These are phyloP conservation scores for Phytophthora pini DNA, from an alignment of 352 stramenopile species.

Conservation along the genomic window DNA sequence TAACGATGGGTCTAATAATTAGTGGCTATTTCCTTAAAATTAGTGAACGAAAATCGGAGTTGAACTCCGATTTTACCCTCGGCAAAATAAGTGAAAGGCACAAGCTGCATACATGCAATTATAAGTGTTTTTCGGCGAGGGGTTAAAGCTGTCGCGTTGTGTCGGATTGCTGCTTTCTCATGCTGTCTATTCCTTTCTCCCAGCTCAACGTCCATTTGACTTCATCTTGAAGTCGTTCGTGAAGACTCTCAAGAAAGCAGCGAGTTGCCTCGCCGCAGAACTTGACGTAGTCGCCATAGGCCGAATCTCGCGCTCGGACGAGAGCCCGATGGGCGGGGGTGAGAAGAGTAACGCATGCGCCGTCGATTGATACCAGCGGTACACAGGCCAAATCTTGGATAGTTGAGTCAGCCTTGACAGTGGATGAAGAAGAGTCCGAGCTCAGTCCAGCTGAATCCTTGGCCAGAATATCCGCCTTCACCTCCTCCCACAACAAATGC, in stretches of 20 bases:
- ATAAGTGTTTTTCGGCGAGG: too few species aligned
- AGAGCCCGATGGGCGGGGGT: conserved; percentile 67
- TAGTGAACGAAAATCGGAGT: too few species aligned
- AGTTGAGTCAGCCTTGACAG: conserved; percentile 24
- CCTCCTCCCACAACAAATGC: conserved; percentile 30
- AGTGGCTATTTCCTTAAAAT: too few species aligned
- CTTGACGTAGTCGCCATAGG: conserved; percentile 43
- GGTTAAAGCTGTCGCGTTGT: too few species aligned
- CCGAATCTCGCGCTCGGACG: conserved; percentile 49
- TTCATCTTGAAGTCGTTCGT: conserved; percentile 64
- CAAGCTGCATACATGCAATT: too few species aligned
- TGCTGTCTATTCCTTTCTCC: conserved; percentile 49
- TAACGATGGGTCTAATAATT: too few species aligned
- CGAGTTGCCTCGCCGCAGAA: conserved; percentile 37
- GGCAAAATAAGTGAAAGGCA: too few species aligned
- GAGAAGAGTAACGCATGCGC: conserved; percentile 52
- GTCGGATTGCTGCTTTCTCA: conserved; percentile 18
- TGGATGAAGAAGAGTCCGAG: background rate
- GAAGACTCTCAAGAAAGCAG: conserved; percentile 23
- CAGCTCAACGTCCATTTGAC: conserved; percentile 61
- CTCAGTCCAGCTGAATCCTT: conserved; percentile 17
- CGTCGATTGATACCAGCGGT: conserved; percentile 28
- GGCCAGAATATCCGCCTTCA: conserved; percentile 28
- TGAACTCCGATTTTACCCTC: too few species aligned
- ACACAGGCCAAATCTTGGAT: conserved; percentile 30